Conservation (phyloP, 805 yeast genomes). For the Candida ulmi region DNA sequence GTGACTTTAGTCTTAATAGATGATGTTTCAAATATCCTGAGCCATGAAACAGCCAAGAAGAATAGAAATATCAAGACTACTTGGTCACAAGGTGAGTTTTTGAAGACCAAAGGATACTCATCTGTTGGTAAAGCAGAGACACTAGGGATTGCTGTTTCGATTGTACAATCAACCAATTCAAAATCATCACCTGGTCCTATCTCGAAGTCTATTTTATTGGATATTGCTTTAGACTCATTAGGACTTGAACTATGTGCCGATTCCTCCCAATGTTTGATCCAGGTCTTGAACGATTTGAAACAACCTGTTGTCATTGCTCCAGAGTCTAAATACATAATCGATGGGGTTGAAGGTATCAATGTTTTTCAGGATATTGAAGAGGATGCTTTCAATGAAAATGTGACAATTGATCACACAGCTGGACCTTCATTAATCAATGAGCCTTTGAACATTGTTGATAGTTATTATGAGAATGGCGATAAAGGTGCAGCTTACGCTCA, state of each 20-base stretch:
- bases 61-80: conserved; percentile 18
- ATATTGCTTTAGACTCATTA: conserved; percentile 42
- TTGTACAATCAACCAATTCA: conserved; percentile 26
- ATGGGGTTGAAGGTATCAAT: conserved; percentile 27
- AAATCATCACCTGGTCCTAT: neutral
- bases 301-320: conserved; percentile 57
- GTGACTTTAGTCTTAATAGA: conserved; percentile 57
- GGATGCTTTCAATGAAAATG: conserved; percentile 18
- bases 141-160: conserved; percentile 12
- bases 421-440: conserved; percentile 2
- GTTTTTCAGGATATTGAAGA: conserved; percentile 36
- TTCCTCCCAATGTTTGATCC: conserved; percentile 67
- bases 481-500: neutral
- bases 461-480: conserved; percentile 13
- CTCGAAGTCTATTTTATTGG: conserved; percentile 34
- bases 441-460: conserved; percentile 19
- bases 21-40: conserved; percentile 39
- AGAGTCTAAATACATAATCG: conserved; percentile 49
- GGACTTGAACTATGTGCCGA: conserved; percentile 72
- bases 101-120: conserved; percentile 44
- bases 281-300: conserved; percentile 64
- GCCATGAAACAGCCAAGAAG: conserved; percentile 23
- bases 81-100: conserved; percentile 38
- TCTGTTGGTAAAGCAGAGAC: conserved; percentile 42
- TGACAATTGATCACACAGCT: neutral